Conservation (phyloP, 345 rosid species). For the Arabidopsis arenosa region DNA sequence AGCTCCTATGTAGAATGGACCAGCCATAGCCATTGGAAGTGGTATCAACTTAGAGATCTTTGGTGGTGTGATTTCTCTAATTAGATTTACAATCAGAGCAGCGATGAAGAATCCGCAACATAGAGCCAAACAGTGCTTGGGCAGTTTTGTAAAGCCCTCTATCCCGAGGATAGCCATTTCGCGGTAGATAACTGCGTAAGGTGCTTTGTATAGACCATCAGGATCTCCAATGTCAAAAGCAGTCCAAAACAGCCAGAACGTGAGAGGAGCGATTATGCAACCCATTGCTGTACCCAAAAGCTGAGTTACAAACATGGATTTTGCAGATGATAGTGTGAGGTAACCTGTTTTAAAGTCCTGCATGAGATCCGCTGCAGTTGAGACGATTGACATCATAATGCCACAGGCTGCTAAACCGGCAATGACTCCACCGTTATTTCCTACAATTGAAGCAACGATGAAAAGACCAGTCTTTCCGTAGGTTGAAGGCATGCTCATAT, state of each 20-base stretch:
- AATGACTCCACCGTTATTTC: constrained; percentile 73
- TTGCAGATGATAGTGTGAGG: constrained; percentile 78
- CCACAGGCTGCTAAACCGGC: constrained; percentile 83
- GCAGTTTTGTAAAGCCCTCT: constrained; percentile 26
- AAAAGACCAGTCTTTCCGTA: constrained; percentile 87
- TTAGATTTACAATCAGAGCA: constrained; percentile 40
- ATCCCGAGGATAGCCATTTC: constrained; percentile 61
- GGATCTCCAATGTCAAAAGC: constrained; percentile 78
- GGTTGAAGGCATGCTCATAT: constrained; percentile 73
- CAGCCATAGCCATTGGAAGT: constrained; percentile 56
- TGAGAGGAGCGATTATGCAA: constrained; percentile 72
- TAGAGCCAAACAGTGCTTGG: constrained; percentile 39
- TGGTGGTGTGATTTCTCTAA: constrained; percentile 29
- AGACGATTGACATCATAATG: constrained; percentile 80
- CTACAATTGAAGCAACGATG: constrained; percentile 72
- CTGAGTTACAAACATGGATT: constrained; percentile 85
- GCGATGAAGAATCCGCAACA: constrained; percentile 48
- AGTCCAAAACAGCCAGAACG: constrained; percentile 81
- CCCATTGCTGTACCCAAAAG: constrained; percentile 79
- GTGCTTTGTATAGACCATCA: constrained; percentile 75
- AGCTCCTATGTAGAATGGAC: constrained; percentile 51
- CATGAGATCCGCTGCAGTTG: constrained; percentile 90
- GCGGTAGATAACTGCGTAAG: constrained; percentile 71
- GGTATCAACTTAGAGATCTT: constrained; percentile 43
- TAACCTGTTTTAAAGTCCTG: constrained; percentile 89